Evolutionary conservation across 768 basidiomycete genomes (phyloP), one percentile per base, ranked within the genome.

Genomic region (Cystobasidium tubakii): DNA sequence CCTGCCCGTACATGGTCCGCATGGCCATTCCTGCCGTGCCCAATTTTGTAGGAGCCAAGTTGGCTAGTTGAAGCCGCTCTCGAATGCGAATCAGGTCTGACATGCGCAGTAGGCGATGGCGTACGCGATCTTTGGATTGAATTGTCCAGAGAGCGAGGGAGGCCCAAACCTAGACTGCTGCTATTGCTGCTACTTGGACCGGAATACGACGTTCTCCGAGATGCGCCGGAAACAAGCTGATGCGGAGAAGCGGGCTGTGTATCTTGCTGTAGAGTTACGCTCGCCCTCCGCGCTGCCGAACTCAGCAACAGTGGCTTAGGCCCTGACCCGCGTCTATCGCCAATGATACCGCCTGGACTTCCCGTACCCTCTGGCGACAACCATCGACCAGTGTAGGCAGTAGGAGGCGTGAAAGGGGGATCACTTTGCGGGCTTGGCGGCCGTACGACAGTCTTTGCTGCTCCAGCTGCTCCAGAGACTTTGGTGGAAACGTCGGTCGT

Each of bases 341-440:
- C 69, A 3, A 39, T n/a, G 33, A 21, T 57, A 9, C 53, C 33
- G 29, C 33, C 31, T 60, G 69, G 63, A 31, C 57, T 60, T 31
- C 27, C 21, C n/a, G 34, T 34, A 10, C 53, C 69, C 19, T 71
- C 69, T 17, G 69, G 69, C 1, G 69, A 57, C 17, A 71, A 31
- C 36, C 33, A 71, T 19, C 55, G 50, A 21, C 69, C 69, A 60
- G 33, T 60, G n/a, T 36, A 54, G 6, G 69, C 69, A 25, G 69
- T 71, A n/a, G 69, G 69, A 1, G 69, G 69, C 9, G 69, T 71
- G 34, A 71, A 71, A 34, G 69, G 69, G 9, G 69, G 69, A 71
- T 71, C 69, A 25, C n/a, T 71, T 17, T 71, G 50, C 25, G 69
- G 69, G 29, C 69, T 71, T 12, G 69, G 69, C 25, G 69, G 69